phyloP scores from a whole-genome alignment of 2,329 filamentous ascomycete genomes.

The Colletotrichum higginsianum region DNA sequence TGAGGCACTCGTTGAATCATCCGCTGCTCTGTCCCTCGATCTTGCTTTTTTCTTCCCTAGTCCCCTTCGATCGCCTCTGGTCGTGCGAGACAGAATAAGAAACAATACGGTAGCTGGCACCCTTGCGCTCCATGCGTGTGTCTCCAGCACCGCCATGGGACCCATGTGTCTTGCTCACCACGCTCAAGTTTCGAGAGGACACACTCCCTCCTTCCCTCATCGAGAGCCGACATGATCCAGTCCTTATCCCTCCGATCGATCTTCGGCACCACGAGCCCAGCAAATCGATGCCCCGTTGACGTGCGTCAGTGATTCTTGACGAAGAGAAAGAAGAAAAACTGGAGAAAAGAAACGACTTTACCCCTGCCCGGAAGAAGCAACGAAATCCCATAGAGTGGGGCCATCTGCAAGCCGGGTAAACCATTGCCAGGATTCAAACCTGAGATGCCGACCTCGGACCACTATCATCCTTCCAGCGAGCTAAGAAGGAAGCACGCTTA shows the following conservation, averaged over 20 bases:
- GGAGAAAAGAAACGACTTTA: neutral
- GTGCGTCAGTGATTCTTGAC: conserved; percentile 12
- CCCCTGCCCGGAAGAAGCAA: conserved; percentile 7
- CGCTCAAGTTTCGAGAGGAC: neutral
- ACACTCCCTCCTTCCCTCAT: too few relatives aligned
- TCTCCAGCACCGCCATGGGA: neutral
- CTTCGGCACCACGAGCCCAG: conserved; percentile 18
- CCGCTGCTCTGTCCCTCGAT: too few relatives aligned
- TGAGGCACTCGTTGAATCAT: too few relatives aligned
- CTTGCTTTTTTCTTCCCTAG: neutral
- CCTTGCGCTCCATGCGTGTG: neutral
- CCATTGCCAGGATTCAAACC: neutral
- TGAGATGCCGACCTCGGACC: conserved; percentile 31
- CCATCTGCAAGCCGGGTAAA: conserved; percentile 20
- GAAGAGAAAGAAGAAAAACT: neutral
- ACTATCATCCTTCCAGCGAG: conserved; percentile 9
- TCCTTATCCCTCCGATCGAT: conserved; percentile 38
- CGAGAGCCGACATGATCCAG: neutral
- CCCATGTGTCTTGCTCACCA: neutral
- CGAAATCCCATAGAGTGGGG: neutral
- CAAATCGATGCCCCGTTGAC: conserved; percentile 18
- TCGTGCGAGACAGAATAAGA: neutral
- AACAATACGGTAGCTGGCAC: neutral
- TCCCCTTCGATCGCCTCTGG: neutral
- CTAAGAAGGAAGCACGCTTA: conserved; percentile 18